Evolutionary conservation across 1,284 basidiomycete species (phyloP).

Genomic region (Singerocomus inundabilis): DNA sequence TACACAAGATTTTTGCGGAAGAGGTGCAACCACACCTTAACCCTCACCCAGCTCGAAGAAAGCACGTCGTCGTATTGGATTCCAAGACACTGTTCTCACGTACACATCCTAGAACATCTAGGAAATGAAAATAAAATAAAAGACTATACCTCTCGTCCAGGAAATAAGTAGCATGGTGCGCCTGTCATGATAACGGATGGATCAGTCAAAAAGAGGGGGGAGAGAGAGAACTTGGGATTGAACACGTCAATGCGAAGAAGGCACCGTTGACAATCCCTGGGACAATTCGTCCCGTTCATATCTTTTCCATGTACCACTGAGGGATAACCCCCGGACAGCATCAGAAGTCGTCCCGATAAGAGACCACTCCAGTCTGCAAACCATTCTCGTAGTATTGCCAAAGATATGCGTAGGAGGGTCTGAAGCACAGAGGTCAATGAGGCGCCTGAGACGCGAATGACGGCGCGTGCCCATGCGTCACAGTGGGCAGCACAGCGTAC

Average conservation of each 20-base stretch:
- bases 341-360: slow-evolving; percentile 12
- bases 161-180: no score
- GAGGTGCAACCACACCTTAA: no score
- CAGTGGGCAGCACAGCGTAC: neutral
- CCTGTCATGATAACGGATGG: neutral
- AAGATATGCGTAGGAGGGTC: slow-evolving; percentile 11
- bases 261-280: slow-evolving; percentile 8
- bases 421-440: slow-evolving; percentile 1
- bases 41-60: no score
- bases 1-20: no score
- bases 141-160: no score
- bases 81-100: no score
- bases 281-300: slow-evolving; percentile 7
- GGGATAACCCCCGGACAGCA: slow-evolving; percentile 20
- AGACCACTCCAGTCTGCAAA: slow-evolving; percentile 18
- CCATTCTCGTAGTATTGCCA: slow-evolving; percentile 18
- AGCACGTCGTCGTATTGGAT: no score
- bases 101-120: no score
- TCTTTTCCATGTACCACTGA: slow-evolving; percentile 15
- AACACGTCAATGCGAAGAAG: neutral
- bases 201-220: neutral
- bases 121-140: neutral
- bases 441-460: neutral
- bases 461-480: neutral
- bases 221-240: neutral